phyloP scores from a whole-genome alignment of 768 basidiomycete species.

The Cyclocybe aegerita region DNA sequence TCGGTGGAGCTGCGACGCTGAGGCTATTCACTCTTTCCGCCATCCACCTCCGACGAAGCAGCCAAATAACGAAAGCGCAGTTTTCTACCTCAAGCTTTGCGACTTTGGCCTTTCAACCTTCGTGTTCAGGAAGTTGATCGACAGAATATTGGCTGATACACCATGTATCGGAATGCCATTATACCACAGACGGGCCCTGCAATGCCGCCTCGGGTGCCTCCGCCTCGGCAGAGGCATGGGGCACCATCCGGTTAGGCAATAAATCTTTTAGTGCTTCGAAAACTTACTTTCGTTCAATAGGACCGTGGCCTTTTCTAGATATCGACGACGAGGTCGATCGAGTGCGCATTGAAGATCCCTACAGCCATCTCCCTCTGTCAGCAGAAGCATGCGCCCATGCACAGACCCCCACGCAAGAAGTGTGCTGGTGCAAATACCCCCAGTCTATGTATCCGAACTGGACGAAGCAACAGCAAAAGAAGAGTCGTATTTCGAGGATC shows the following conservation, averaged over 20 bases:
- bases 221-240: constrained; percentile 37
- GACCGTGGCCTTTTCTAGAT: constrained; percentile 39
- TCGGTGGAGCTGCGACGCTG: too few species aligned
- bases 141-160: background rate
- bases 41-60: too few species aligned
- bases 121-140: background rate
- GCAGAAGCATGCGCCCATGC: constrained; percentile 22
- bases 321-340: constrained; percentile 29
- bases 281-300: constrained; percentile 10
- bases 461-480: constrained; percentile 44
- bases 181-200: constrained; percentile 8
- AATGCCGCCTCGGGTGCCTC: constrained; percentile 25
- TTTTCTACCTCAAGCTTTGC: background rate
- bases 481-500: constrained; percentile 33
- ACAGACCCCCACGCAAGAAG: constrained; percentile 17
- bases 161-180: constrained; percentile 7
- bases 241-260: constrained; percentile 37
- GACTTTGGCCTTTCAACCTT: background rate
- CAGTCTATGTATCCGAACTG: constrained; percentile 56
- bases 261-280: constrained; percentile 1
- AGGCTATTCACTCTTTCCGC: too few species aligned
- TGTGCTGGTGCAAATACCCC: constrained; percentile 43
- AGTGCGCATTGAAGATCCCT: constrained; percentile 20
- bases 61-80: too few species aligned
- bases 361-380: constrained; percentile 17